Evolutionary conservation across 306 rosid genomes (phyloP).

Genomic region (Lathyrus oleraceus): DNA sequence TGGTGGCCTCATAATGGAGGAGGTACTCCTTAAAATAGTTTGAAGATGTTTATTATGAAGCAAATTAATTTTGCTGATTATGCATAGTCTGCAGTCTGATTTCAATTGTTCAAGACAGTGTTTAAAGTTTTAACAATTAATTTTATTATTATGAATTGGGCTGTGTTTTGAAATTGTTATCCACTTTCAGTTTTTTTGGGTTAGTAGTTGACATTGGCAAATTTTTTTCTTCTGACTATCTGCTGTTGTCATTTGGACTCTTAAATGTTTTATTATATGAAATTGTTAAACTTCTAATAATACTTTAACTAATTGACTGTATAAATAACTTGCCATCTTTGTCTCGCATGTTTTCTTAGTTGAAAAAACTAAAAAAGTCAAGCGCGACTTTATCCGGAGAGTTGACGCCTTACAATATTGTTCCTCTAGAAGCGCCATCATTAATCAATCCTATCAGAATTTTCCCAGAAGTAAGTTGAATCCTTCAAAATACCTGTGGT

Average conservation of each 20-base stretch:
- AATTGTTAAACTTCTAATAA: constrained; percentile 6
- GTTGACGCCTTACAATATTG: constrained; percentile 83
- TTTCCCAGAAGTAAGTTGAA: constrained; percentile 86
- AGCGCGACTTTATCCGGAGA: constrained; percentile 65
- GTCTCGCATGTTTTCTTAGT: constrained; percentile 51
- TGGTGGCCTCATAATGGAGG: constrained; percentile 79
- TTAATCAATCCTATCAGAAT: constrained; percentile 82
- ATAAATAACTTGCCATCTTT: constrained; percentile 30
- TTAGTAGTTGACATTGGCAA: background rate
- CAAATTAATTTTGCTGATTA: constrained; percentile 18
- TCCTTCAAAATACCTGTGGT: constrained; percentile 21
- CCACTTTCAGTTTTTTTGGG: constrained; percentile 22
- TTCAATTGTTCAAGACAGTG: constrained; percentile 20
- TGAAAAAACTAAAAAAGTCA: constrained; percentile 63
- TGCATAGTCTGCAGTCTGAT: constrained; percentile 15
- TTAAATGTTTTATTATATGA: constrained; percentile 32
- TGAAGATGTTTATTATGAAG: constrained; percentile 25
- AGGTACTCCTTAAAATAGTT: constrained; percentile 54
- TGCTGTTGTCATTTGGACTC: constrained; percentile 24
- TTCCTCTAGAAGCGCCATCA: constrained; percentile 77
- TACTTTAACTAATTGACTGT: constrained; percentile 29
- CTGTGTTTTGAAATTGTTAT: constrained; percentile 11
- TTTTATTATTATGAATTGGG: constrained; percentile 27
- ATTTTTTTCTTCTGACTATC: background rate
- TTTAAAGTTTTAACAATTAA: background rate